A percentile compares a stretch with the other conserved stretches of the same genome.
Evolutionary conservation across 129 eudicot species (phyloP).

Genomic region (Saposhnikovia divaricata): DNA sequence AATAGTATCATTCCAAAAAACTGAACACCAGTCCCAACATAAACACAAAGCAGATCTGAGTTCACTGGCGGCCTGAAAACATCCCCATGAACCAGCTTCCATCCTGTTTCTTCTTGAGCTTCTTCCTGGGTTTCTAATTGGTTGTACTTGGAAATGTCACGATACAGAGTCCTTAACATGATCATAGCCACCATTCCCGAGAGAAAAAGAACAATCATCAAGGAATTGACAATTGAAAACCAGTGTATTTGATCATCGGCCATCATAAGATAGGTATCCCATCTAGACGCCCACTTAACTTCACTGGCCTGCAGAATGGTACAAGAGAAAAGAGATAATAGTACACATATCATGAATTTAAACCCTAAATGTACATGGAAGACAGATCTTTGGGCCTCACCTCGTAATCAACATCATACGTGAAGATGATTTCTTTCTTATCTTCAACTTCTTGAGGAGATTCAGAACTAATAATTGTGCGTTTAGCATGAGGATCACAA

Average conservation of each 20-base stretch:
- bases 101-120: constrained; percentile 57
- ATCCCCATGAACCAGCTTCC: constrained; percentile 55
- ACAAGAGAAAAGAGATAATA: neutral
- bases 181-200: constrained; percentile 69
- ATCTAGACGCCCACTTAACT: constrained; percentile 50
- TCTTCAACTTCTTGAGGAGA: constrained; percentile 48
- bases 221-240: constrained; percentile 43
- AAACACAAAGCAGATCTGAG: constrained; percentile 45
- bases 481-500: constrained; percentile 47
- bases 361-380: neutral
- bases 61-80: constrained; percentile 53
- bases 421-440: constrained; percentile 43
- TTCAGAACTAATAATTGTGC: constrained; percentile 31
- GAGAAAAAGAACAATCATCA: constrained; percentile 61
- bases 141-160: constrained; percentile 54
- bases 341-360: neutral
- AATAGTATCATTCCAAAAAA: constrained; percentile 47
- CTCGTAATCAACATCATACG: constrained; percentile 47
- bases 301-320: constrained; percentile 30
- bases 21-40: constrained; percentile 57
- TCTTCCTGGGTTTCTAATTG: constrained; percentile 51
- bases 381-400: constrained; percentile 14
- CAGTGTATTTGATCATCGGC: constrained; percentile 46
- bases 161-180: constrained; percentile 54
- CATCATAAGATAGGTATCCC: constrained; percentile 46